Base-by-base conservation (phyloP, 495 filamentous ascomycete species). In the Hypoxylon subgilvum region DNA sequence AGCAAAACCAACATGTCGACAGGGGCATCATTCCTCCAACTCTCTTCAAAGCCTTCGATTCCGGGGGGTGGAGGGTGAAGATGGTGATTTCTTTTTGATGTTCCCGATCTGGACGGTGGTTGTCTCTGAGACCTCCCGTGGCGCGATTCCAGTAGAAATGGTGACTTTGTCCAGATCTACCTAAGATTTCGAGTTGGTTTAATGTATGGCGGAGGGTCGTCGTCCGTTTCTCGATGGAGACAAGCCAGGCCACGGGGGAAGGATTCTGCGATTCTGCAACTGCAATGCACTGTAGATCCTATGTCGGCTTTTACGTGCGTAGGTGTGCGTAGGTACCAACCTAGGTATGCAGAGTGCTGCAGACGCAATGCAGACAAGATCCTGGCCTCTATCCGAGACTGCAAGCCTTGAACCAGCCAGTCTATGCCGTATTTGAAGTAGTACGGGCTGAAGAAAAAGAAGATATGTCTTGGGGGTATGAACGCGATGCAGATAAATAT, bases 271-370 rank as follows among this genome's bases (percentile, higher is more conserved):
- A n/a, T n/a, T n/a, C n/a, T n/a, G 31, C 14, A 44, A 17, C 53
- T 57, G 60, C 60, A 57, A 63, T 57, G 60, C 60, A 58, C n/a
- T 9, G 52, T 57, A 63, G 60, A 58, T 63, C 59, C 41, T 52
- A 32, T 31, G 17, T 13, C 38, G 49, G 35, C 25, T n/a, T n/a
- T n/a, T n/a, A n/a, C n/a, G n/a, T n/a, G n/a, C n/a, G n/a, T n/a
- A n/a, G n/a, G n/a, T n/a, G n/a, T n/a, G n/a, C n/a, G n/a, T n/a
- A n/a, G n/a, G n/a, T n/a, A n/a, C n/a, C n/a, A n/a, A n/a, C n/a
- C n/a, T n/a, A n/a, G n/a, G 22, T 40, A 51, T 57, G 59, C 50
- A 39, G 42, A 54, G 44, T 38, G 39, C 39, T 58, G 55, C 56
- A 60, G 56, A 52, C 21, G 41, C 19, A 35, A 52, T 47, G 59